Percentiles rank a stretch among this genome's conserved stretches.
Conservation (phyloP, 768 basidiomycete species). For the Cystofilobasidium capitatum region DNA sequence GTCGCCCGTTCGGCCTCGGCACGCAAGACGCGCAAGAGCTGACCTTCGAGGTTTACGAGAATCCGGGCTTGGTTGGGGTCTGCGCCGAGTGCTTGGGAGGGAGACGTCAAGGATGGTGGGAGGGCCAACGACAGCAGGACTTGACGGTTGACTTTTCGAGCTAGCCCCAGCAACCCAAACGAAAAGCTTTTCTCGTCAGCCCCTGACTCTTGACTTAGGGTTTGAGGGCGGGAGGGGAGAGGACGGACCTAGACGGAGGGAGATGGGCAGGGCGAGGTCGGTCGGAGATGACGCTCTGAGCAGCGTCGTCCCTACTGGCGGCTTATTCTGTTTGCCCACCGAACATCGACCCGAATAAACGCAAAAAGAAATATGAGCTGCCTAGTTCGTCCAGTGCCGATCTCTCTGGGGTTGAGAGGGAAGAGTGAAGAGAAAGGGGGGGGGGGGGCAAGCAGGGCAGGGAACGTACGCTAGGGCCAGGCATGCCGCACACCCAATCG, state of each 20-base stretch:
- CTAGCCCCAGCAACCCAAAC: neutral
- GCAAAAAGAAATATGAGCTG: too few species aligned
- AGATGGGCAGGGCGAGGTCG: conserved; percentile 14
- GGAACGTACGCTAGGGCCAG: neutral
- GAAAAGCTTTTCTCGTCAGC: too few species aligned
- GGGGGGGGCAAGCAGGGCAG: neutral
- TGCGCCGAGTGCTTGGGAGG: conserved; percentile 1
- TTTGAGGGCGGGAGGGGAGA: neutral
- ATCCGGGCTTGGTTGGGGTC: neutral
- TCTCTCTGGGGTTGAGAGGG: neutral
- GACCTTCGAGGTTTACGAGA: conserved; percentile 12
- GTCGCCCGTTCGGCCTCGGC: neutral
- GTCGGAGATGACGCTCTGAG: neutral
- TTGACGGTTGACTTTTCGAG: neutral
- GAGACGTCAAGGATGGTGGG: conserved; percentile 1
- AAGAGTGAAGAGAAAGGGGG: too few species aligned
- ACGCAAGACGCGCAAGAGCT: neutral
- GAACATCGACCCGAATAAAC: neutral
- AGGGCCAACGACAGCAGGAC: conserved; percentile 17
- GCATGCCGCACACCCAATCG: conserved; percentile 19
- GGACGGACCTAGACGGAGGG: conserved; percentile 6
- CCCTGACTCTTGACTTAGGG: too few species aligned
- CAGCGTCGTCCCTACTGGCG: conserved; percentile 13
- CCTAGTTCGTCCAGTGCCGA: too few species aligned
- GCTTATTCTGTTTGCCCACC: neutral